Conservation (phyloP, 2,329 filamentous ascomycete species). For the Beauveria brongniartii region DNA sequence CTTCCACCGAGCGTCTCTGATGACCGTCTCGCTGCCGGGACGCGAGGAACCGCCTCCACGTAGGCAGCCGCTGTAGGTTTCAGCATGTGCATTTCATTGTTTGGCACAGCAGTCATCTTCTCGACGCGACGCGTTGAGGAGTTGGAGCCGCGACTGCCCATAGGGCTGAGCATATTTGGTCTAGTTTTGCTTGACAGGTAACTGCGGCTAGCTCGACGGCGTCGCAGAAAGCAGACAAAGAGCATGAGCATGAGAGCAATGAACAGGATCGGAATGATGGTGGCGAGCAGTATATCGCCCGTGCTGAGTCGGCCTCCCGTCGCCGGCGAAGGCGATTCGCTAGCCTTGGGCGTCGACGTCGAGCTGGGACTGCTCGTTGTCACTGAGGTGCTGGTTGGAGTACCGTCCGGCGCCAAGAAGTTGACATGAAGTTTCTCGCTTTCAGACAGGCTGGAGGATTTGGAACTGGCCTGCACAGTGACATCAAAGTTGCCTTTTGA, state of each 20-base stretch:
- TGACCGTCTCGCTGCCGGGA: slow-evolving; percentile 16
- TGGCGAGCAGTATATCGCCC: slow-evolving; percentile 32
- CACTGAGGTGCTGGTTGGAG: slow-evolving; percentile 17
- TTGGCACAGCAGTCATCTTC: slow-evolving; percentile 12
- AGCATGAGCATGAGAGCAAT: slow-evolving; percentile 26
- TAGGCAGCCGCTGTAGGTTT: slow-evolving; percentile 17
- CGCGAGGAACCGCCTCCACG: slow-evolving; percentile 19
- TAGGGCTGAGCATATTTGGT: slow-evolving; percentile 25
- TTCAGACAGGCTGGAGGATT: slow-evolving; percentile 25
- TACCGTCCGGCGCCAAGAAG: slow-evolving; percentile 23
- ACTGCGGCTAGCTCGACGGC: slow-evolving; percentile 22
- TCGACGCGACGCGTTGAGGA: slow-evolving; percentile 18
- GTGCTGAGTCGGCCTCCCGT: slow-evolving; percentile 21
- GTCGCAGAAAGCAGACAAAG: slow-evolving; percentile 25
- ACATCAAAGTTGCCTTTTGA: slow-evolving; percentile 25
- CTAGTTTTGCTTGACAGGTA: slow-evolving; percentile 24
- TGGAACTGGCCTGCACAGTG: slow-evolving; percentile 26
- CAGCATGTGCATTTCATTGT: slow-evolving; percentile 13
- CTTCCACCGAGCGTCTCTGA: slow-evolving; percentile 21
- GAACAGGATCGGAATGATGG: slow-evolving; percentile 35
- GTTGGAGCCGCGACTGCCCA: slow-evolving; percentile 20
- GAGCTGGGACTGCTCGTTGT: slow-evolving; percentile 18
- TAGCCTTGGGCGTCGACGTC: slow-evolving; percentile 17
- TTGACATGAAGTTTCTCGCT: slow-evolving; percentile 29
- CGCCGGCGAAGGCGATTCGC: slow-evolving; percentile 15